Conservation (phyloP, 352 stramenopile species). For the Nothophytophthora sp. region DNA sequence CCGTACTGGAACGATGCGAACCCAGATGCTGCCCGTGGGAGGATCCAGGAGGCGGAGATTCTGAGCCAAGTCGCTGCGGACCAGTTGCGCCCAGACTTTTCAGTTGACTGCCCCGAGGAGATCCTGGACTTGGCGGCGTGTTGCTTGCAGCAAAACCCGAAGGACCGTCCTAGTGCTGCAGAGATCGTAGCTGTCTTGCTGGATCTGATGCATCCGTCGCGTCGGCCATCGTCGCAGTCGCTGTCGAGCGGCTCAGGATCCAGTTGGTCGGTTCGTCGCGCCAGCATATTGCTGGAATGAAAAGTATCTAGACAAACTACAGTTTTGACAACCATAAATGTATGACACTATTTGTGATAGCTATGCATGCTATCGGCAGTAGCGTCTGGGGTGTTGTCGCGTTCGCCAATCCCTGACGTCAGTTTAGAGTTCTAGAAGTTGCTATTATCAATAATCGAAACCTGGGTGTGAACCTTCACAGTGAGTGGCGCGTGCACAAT, state of each 20-base stretch:
- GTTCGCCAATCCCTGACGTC: too few species aligned
- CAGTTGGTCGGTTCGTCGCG: slow-evolving; percentile 31
- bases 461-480: too few species aligned
- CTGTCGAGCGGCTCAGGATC: slow-evolving; percentile 17
- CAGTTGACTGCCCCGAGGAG: slow-evolving; percentile 28
- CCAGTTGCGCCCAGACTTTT: slow-evolving; percentile 43
- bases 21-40: slow-evolving; percentile 17
- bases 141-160: slow-evolving; percentile 47
- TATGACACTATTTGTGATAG: too few species aligned
- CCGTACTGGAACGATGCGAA: slow-evolving; percentile 54
- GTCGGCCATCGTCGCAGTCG: slow-evolving; percentile 12
- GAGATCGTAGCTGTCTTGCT: slow-evolving; percentile 46
- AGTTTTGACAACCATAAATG: too few species aligned
- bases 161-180: slow-evolving; percentile 44
- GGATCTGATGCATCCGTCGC: slow-evolving; percentile 31
- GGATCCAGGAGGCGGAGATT: slow-evolving; percentile 53
- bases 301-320: neutral
- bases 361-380: too few species aligned
- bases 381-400: too few species aligned
- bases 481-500: too few species aligned
- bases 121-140: slow-evolving; percentile 44
- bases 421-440: too few species aligned
- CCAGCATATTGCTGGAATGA: slow-evolving; percentile 23
- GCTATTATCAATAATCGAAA: too few species aligned
- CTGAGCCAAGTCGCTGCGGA: slow-evolving; percentile 45